Conservation (phyloP, 148 eudicot species). For the Rhododendron simsii region DNA sequence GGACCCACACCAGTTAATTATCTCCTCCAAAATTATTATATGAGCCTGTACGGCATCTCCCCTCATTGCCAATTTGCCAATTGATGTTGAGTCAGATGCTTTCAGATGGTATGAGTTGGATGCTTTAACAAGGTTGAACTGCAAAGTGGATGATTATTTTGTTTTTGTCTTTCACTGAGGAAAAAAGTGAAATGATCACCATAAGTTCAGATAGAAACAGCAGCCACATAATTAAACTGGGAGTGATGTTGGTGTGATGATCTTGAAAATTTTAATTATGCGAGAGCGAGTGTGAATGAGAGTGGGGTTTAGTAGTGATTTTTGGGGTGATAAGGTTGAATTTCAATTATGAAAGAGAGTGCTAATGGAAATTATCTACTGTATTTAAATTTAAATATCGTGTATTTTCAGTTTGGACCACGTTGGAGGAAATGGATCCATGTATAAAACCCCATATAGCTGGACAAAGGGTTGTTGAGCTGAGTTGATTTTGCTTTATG, state of each 20-base stretch:
- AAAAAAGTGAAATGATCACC: background rate
- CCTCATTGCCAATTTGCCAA: background rate
- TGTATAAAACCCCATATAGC: background rate
- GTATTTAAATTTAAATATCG: background rate
- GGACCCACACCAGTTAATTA: too few species aligned
- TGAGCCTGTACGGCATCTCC: background rate
- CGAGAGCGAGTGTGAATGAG: background rate
- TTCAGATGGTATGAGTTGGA: background rate
- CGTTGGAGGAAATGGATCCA: background rate
- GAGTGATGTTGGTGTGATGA: background rate
- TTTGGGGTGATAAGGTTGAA: conserved; percentile 3
- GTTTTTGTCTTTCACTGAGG: background rate
- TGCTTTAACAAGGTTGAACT: background rate
- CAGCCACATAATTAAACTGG: background rate
- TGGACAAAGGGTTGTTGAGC: background rate
- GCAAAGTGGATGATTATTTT: background rate
- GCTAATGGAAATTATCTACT: background rate
- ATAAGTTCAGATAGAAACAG: background rate
- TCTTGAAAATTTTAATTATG: background rate
- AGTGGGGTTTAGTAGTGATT: background rate
- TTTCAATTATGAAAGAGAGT: background rate
- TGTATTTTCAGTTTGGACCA: background rate
- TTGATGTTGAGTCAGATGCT: too few species aligned
- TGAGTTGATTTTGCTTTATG: background rate
- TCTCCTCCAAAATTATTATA: too few species aligned